Base-by-base conservation (phyloP, 495 filamentous ascomycete species). In the Pseudevernia furfuracea region DNA sequence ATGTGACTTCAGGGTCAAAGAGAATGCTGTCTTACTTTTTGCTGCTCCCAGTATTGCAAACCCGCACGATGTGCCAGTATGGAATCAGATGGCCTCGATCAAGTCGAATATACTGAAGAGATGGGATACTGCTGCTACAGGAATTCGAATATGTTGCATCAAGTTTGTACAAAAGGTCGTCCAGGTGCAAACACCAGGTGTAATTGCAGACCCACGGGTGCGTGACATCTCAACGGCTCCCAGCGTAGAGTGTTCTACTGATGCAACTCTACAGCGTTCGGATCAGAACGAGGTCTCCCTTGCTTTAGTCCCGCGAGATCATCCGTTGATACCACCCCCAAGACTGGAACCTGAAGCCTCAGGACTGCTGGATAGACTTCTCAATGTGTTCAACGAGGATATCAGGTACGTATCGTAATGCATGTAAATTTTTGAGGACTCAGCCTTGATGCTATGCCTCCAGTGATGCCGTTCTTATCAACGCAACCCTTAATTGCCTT, bases 161-260 rank as follows among this genome's bases (percentile, higher is more conserved):
- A 98, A 98, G 73, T 97, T 98, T 71, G 86, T 89, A 21, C 92
- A 97, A 77, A 84, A 90, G 34, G 91, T 97, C 43, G 89, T 98
- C 52, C 87, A 96, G 61, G 87, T 90, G 10, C 93, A 98, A 73
- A 97, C 92, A 10, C 87, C 87, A 19, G 92, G 91, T 44, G 75
- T 86, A 66, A 87, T 91, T 68, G 80, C 85, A 36, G 94, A 97
- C 73, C 90, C 90, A 65, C 86, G 90, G 79, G 92, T 96, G 83
- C 58, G 87, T 77, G 58, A 34, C 38, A 28, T 21, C 37, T 28
- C 46, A 23, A 39, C 30, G 34, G 36, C 60, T 52, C 38, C 60
- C 57, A 15, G 59, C 36, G 48, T 59, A 60, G 25, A 41, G 48
- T 60, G 62, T 43, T 37, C 36, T 73, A 63, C 74, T 80, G 46